Evolutionary conservation across 192 early-diverging fungal species (phyloP), one percentile per base, ranked within the genome.

Genomic region (Linnemannia schmuckeri): DNA sequence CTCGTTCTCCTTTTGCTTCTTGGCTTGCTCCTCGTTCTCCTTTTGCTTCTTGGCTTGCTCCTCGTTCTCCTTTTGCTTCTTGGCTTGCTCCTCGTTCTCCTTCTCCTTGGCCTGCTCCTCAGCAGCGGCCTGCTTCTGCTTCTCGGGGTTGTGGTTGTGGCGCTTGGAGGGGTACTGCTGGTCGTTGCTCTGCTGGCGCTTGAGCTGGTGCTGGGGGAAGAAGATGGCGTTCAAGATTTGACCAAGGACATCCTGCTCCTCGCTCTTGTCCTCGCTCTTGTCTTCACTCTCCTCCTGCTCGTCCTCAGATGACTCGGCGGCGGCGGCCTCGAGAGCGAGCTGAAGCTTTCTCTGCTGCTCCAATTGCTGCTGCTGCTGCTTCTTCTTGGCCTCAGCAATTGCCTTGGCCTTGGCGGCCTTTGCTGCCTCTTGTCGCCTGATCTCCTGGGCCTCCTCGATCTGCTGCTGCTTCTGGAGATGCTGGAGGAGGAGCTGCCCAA

Each of bases 191-290:
- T 80, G 74, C 37, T 80, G 83, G 30, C 79, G 84, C 79, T 81
- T 87, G 75, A 87, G 84, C 4, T 76, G 75, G 35, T 83, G 76
- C 12, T 80, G 76, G n/a, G 84, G 79, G 76, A 87, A 81, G 46
- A 87, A 81, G 84, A 87, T 40, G 49, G 78, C 70, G 22, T 80
- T 74, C 55, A 87, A 77, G 7, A 87, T 47, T 4, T 75, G 37
- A 30, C 70, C 47, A 61, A 87, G 38, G 1, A 76, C 63, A 77
- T 77, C 74, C 1, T 82, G 27, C 20, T 71, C 74, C 41, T 79
- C 33, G 15, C 52, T 69, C 6, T 46, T 33, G 22, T 63, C 54
- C 22, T 76, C 55, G 18, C 41, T 20, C 27, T 72, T 37, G n/a
- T n/a, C 18, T 6, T 73, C 72, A 17, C 18, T 44, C 54, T 83